These are phyloP conservation scores for Aspergillus nomiae DNA, from an alignment of 2,329 filamentous ascomycete genomes.

Conservation along the genomic window DNA sequence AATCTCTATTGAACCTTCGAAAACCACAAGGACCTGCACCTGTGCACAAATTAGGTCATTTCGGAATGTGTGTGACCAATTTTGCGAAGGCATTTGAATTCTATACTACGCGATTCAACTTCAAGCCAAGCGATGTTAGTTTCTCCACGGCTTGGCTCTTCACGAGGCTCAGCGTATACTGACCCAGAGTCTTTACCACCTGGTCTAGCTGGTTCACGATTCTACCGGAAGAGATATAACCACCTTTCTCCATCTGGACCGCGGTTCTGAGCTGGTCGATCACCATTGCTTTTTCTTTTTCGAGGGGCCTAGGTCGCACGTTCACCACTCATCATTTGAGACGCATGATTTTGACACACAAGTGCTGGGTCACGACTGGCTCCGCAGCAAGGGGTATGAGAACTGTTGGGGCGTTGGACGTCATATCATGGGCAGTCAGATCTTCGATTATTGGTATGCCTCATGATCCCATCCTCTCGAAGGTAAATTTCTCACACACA, in stretches of 20 bases:
- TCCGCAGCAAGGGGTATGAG: conserved; percentile 62
- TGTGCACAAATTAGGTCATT: conserved; percentile 25
- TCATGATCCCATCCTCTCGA: not conserved
- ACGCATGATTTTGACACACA: conserved; percentile 73
- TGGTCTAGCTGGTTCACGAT: conserved; percentile 13
- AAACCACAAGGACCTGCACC: conserved; percentile 17
- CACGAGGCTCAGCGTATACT: too few relatives aligned
- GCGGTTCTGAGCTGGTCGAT: conserved; percentile 52
- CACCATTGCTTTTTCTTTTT: conserved; percentile 59
- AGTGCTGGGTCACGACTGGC: conserved; percentile 69
- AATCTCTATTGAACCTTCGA: too few relatives aligned
- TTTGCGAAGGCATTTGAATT: conserved; percentile 11
- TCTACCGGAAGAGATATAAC: conserved; percentile 39
- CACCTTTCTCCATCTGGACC: conserved; percentile 58
- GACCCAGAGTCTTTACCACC: not conserved
- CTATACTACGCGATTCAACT: conserved; percentile 15
- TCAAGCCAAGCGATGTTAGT: conserved; percentile 12
- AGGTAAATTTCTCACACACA: too few relatives aligned
- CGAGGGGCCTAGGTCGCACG: conserved; percentile 43
- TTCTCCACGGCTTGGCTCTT: too few relatives aligned
- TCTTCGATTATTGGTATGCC: conserved; percentile 71
- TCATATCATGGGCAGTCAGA: conserved; percentile 69
- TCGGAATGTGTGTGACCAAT: conserved; percentile 16
- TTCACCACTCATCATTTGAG: conserved; percentile 71
- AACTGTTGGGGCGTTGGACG: conserved; percentile 71